A percentile compares a stretch with the other conserved stretches of the same genome.
These are phyloP conservation scores for Aureobasidium uvarum DNA, from an alignment of 2,329 filamentous ascomycete species.

Conservation along the genomic window DNA sequence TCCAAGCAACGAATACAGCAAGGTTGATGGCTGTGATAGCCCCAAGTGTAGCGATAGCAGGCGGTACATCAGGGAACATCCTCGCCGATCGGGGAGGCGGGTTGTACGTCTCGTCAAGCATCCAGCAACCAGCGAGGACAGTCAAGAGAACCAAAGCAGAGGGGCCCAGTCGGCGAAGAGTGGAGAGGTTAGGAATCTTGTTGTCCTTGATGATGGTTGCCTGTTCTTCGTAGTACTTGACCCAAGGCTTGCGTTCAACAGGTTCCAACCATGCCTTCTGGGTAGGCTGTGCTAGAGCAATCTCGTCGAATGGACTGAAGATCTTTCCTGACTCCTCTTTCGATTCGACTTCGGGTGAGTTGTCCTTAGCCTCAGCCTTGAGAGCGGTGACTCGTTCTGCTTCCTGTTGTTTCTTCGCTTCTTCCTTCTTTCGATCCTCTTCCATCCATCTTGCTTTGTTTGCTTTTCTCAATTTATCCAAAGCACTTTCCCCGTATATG, in stretches of 20 bases:
- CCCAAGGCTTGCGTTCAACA: conserved; percentile 37
- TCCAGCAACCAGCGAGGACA: conserved; percentile 34
- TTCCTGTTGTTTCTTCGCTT: conserved; percentile 31
- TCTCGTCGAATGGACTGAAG: conserved; percentile 23
- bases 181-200: conserved; percentile 35
- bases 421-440: conserved; percentile 33
- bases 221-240: conserved; percentile 41
- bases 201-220: conserved; percentile 39
- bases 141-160: conserved; percentile 43
- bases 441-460: conserved; percentile 34
- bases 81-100: conserved; percentile 51
- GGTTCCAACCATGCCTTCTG: conserved; percentile 35
- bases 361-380: conserved; percentile 3
- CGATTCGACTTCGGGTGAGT: neutral
- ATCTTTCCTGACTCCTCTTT: conserved; percentile 15
- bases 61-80: conserved; percentile 60
- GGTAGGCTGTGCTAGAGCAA: conserved; percentile 17
- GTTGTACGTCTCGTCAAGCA: conserved; percentile 51
- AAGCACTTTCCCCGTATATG: conserved; percentile 34
- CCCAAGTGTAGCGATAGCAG: conserved; percentile 63
- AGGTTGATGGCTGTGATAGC: conserved; percentile 61
- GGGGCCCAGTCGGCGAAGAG: conserved; percentile 47
- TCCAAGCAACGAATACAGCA: conserved; percentile 59
- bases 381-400: conserved; percentile 26
- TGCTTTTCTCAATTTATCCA: conserved; percentile 33